Evolutionary conservation across 1,284 basidiomycete species (phyloP).

Genomic region (Trichosporon inkin): DNA sequence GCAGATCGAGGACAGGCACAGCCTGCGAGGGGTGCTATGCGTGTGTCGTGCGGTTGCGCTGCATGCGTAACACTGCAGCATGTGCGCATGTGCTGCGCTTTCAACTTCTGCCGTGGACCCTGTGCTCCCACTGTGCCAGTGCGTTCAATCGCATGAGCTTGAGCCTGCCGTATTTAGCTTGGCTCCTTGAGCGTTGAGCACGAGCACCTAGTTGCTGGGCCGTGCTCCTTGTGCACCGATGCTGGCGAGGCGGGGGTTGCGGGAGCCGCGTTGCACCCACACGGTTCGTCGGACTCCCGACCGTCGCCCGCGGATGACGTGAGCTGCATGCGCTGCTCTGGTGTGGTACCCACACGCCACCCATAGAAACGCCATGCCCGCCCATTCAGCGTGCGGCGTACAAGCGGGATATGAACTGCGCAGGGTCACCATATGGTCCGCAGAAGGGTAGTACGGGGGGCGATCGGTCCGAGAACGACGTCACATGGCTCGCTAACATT

Average conservation of each 20-base stretch:
- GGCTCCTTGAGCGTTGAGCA: no score
- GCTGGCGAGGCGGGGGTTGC: no score
- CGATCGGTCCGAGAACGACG: slow-evolving; percentile 3
- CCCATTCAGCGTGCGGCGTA: neutral
- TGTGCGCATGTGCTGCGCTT: slow-evolving; percentile 6
- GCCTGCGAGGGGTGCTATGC: no score
- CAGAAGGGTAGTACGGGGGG: no score
- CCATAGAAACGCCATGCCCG: neutral
- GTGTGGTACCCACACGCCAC: neutral
- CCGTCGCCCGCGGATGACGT: neutral
- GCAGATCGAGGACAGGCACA: no score
- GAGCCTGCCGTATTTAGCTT: no score
- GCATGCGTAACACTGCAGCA: neutral
- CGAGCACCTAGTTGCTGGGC: no score
- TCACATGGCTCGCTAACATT: neutral
- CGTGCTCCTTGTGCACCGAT: no score
- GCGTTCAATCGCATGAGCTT: no score
- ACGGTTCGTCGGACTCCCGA: neutral
- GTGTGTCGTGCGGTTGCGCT: neutral
- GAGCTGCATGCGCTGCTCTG: neutral
- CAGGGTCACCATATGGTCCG: no score
- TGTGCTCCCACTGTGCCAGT: neutral
- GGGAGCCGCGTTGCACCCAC: no score
- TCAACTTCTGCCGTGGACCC: slow-evolving; percentile 6
- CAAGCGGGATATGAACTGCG: neutral